phyloP scores from a whole-genome alignment of 1,284 basidiomycete genomes.

The Athelia psychrophila region DNA sequence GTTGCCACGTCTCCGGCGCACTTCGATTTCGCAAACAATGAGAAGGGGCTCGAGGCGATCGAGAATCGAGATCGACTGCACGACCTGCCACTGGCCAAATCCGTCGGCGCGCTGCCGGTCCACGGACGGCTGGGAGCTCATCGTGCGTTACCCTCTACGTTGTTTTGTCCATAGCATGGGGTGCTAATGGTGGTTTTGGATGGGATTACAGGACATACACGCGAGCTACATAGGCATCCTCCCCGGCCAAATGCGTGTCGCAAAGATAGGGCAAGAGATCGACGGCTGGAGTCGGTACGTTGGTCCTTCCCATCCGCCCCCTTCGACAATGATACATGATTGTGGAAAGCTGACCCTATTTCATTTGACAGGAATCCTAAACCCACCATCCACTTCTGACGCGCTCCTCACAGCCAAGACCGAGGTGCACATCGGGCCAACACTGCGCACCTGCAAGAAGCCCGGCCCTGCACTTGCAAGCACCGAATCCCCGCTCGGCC shows the following conservation, averaged over 20 bases:
- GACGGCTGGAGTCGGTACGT: conserved; percentile 89
- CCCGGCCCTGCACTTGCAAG: conserved; percentile 5
- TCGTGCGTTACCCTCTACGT: conserved; percentile 51
- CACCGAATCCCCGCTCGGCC: conserved; percentile 9
- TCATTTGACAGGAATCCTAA: conserved; percentile 48
- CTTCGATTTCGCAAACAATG: conserved; percentile 57
- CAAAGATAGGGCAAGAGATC: conserved; percentile 80
- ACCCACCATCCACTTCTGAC: conserved; percentile 47
- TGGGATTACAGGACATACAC: conserved; percentile 77
- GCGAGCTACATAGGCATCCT: conserved; percentile 87
- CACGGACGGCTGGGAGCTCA: conserved; percentile 97
- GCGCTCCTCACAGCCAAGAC: conserved; percentile 81
- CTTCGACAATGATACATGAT: no score
- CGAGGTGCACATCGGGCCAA: conserved; percentile 91
- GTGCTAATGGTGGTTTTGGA: neutral
- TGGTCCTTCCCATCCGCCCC: conserved; percentile 7
- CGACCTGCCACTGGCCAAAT: conserved; percentile 75
- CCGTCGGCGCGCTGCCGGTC: conserved; percentile 87
- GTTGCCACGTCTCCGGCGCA: conserved; percentile 80
- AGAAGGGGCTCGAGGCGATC: conserved; percentile 64
- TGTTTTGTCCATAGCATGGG: neutral
- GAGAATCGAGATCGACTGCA: conserved; percentile 90
- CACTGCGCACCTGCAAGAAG: conserved; percentile 31
- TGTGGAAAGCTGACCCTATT: conserved; percentile 9
- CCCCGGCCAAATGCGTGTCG: conserved; percentile 90